A percentile compares a stretch with the other conserved stretches of the same genome.
These are phyloP conservation scores for Boletus reticulatus DNA, from an alignment of 768 basidiomycete genomes.

Conservation along the genomic window DNA sequence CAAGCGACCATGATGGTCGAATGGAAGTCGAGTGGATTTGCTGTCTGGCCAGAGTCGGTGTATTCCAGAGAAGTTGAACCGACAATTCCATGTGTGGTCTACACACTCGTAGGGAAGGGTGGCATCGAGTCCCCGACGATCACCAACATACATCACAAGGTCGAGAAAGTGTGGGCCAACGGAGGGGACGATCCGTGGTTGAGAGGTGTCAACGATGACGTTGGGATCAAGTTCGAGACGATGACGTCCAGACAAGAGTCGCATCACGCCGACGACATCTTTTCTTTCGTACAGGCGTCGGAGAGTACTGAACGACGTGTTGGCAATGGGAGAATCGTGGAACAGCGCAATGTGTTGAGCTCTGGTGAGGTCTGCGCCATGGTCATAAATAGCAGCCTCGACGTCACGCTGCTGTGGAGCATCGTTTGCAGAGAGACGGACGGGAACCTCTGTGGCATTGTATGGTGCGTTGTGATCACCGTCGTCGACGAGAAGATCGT, in stretches of 20 bases:
- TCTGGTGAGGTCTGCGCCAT: accelerated
- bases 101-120: neutral
- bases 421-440: neutral
- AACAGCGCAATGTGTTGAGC: neutral
- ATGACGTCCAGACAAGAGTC: neutral
- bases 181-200: neutral
- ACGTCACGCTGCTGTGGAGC: neutral
- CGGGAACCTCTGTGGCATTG: neutral
- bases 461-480: neutral
- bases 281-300: neutral
- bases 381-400: neutral
- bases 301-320: neutral
- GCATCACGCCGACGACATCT: neutral
- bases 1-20: too few species aligned
- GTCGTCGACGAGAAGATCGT: neutral
- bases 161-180: neutral
- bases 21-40: neutral
- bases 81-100: neutral
- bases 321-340: neutral
- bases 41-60: neutral
- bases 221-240: neutral
- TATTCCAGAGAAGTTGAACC: neutral
- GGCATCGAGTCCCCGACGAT: neutral
- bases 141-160: neutral
- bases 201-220: neutral